Evolutionary conservation across 768 basidiomycete species (phyloP), one percentile per base, ranked within the genome.

Genomic region (Harrya chromipes): DNA sequence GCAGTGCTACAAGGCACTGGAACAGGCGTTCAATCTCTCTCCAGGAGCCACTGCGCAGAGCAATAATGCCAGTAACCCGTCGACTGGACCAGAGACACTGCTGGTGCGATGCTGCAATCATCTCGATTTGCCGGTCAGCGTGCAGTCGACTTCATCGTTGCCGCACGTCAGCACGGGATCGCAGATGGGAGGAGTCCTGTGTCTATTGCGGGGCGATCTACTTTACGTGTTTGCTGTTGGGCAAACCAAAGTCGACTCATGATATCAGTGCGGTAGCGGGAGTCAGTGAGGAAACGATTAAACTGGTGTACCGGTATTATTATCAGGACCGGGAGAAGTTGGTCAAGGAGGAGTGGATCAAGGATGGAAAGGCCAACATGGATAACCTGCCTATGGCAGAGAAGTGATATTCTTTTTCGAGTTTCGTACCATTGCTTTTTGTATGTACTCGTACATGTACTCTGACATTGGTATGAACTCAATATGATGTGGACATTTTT

Each of bases 121-220:
- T 63, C 80, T 97, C 52, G 90, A 89, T 58, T 76, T 97, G 29
- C 86, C 90, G 2, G 74, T 87, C 29, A 87, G 82, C 52, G 79
- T 95, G 49, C 90, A 94, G 67, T 78, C 84, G 21, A 89, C 63
- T 75, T 94, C 65, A 90, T 93, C 54, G 67, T 86, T 48, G 81
- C 82, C 26, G 89, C 90, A 13, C 81, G 91, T 45, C 79, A 87
- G 54, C 79, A 87, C 56, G 90, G 91, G 37, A 87, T 95, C 53
- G 93, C 94, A 29, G 93, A 94, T 63, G 97, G 97, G 21, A 78
- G 97, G 53, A 91, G 85, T 60, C 95, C 95, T 1, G 90, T 97
- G 44, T 97, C 97, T n/a, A 94, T 99, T 57, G 97, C 95, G n/a
- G 91, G 92, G 36, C 92, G 17, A 93, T 99, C 52, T 93, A 88